These are phyloP conservation scores for Lenwebbia sp. DNA, from an alignment of 345 rosid genomes.

Conservation along the genomic window DNA sequence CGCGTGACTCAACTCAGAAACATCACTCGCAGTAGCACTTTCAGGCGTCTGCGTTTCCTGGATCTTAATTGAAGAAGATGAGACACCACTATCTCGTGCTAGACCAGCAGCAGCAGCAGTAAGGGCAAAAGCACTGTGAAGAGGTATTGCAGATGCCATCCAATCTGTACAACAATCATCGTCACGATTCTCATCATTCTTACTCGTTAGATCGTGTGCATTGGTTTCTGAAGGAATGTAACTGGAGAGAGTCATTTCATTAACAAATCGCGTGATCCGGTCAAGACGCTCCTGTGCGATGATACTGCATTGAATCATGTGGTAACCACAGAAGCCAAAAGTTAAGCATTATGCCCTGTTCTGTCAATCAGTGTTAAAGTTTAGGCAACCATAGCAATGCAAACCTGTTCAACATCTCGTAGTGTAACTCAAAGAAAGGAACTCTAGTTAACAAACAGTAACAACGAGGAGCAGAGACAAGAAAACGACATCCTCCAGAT, in stretches of 20 bases:
- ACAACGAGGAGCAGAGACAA: conserved; percentile 98
- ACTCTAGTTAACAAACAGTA: conserved; percentile 87
- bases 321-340: background rate
- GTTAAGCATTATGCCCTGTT: background rate
- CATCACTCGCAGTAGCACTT: conserved; percentile 43
- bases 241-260: conserved; percentile 55
- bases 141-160: conserved; percentile 80
- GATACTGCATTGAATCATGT: conserved; percentile 58
- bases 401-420: conserved; percentile 93
- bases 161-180: conserved; percentile 38
- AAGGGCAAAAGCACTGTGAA: conserved; percentile 57
- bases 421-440: conserved; percentile 95
- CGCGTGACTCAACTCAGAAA: conserved; percentile 52
- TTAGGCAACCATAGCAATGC: conserved; percentile 3
- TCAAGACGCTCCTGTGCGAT: conserved; percentile 95
- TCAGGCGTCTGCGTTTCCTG: conserved; percentile 60
- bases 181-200: conserved; percentile 17
- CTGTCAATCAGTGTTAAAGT: background rate
- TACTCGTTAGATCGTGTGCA: conserved; percentile 23
- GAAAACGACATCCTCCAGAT: conserved; percentile 56
- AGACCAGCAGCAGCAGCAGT: conserved; percentile 84
- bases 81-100: conserved; percentile 46
- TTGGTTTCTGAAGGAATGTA: conserved; percentile 27
- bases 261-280: conserved; percentile 74
- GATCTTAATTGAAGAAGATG: conserved; percentile 30